Percentiles rank a stretch among this genome's conserved stretches.
Evolutionary conservation across 1,284 basidiomycete genomes (phyloP).

Genomic region (Xerocomus minutiporus): DNA sequence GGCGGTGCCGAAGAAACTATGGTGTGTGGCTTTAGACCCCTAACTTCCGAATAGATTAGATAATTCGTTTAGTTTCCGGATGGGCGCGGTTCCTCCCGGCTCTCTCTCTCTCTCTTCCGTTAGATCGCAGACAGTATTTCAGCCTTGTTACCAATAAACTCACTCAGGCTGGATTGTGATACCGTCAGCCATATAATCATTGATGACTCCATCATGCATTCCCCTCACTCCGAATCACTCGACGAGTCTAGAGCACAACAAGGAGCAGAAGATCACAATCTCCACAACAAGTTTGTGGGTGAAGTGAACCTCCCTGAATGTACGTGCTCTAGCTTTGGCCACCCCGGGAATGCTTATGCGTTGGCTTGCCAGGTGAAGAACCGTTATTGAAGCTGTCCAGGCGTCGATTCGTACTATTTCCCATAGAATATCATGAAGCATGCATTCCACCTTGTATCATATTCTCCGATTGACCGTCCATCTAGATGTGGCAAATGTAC

Average conservation of each 20-base stretch:
- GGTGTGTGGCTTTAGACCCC: slow-evolving; percentile 3
- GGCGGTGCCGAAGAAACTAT: too few species aligned
- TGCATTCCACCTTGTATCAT: slow-evolving; percentile 13
- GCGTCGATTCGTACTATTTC: slow-evolving; percentile 88
- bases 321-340: slow-evolving; percentile 31
- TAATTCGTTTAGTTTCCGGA: neutral
- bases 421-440: slow-evolving; percentile 90
- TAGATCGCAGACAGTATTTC: slow-evolving; percentile 4
- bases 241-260: neutral
- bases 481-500: slow-evolving; percentile 93
- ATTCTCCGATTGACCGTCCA: slow-evolving; percentile 1
- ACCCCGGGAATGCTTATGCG: neutral
- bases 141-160: slow-evolving; percentile 3
- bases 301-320: slow-evolving; percentile 62
- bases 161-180: neutral
- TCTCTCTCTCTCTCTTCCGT: neutral
- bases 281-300: slow-evolving; percentile 47
- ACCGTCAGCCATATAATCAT: neutral
- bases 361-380: slow-evolving; percentile 56
- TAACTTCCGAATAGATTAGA: neutral
- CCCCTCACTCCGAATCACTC: neutral
- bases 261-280: neutral
- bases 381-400: slow-evolving; percentile 77
- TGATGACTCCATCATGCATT: slow-evolving; percentile 2
- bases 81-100: neutral